Conservation (phyloP, 352 stramenopile species). For the Globisporangium perplexum region DNA sequence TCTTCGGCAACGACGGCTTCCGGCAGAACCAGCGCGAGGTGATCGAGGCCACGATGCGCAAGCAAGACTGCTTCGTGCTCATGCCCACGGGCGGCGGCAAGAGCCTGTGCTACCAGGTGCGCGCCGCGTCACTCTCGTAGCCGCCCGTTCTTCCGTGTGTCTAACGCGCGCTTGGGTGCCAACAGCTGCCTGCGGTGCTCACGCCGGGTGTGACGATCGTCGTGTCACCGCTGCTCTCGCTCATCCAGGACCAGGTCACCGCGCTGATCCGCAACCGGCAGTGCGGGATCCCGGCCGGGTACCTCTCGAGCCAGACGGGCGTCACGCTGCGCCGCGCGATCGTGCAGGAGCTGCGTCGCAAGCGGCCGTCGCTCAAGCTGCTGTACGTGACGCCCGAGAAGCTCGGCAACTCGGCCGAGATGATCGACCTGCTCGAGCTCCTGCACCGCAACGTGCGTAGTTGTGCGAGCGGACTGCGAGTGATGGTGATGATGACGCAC, state of each 20-base stretch:
- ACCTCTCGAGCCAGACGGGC: constrained; percentile 70
- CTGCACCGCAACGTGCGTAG: constrained; percentile 34
- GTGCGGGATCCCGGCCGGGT: constrained; percentile 61
- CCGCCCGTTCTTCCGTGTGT: neutral
- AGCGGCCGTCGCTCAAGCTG: constrained; percentile 68
- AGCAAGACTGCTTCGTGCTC: constrained; percentile 91
- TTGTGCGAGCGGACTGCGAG: too few relatives aligned
- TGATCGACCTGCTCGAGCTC: constrained; percentile 58
- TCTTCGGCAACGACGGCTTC: constrained; percentile 82
- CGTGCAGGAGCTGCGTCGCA: constrained; percentile 78
- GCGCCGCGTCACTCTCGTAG: constrained; percentile 12
- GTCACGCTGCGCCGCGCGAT: constrained; percentile 63
- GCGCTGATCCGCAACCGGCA: constrained; percentile 58
- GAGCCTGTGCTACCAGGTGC: constrained; percentile 92
- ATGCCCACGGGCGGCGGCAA: constrained; percentile 93
- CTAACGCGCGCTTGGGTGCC: neutral
- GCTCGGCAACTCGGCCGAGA: constrained; percentile 70
- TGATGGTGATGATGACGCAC: too few relatives aligned
- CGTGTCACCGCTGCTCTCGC: constrained; percentile 90
- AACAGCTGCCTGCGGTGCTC: constrained; percentile 47
- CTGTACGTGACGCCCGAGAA: constrained; percentile 96
- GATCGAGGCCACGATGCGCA: constrained; percentile 88
- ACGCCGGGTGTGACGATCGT: constrained; percentile 88
- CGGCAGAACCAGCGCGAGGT: constrained; percentile 89
- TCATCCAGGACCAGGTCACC: constrained; percentile 94